Evolutionary conservation across 768 basidiomycete species (phyloP).

Genomic region (Daedaleopsis nitida): DNA sequence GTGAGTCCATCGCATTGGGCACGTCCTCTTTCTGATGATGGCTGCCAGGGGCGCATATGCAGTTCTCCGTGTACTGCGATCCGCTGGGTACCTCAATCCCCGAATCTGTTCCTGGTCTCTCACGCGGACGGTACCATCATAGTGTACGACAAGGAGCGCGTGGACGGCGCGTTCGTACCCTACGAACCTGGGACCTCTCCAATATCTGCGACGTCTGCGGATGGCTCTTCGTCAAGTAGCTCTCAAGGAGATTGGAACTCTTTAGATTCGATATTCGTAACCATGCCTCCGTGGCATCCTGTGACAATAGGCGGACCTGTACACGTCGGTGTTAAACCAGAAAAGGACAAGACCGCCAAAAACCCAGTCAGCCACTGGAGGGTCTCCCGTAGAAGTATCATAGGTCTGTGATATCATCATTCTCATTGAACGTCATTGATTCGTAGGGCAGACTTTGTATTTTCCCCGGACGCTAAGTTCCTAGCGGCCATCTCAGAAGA

Average conservation of each 20-base stretch:
- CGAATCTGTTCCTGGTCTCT: conserved; percentile 81
- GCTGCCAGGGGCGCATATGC: conserved; percentile 68
- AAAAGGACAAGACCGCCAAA: conserved; percentile 73
- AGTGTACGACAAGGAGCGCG: conserved; percentile 89
- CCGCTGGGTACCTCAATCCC: conserved; percentile 82
- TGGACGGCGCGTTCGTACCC: conserved; percentile 76
- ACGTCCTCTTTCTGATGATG: neutral
- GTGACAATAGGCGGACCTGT: conserved; percentile 47
- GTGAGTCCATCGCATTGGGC: conserved; percentile 36
- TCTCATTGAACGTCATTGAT: neutral
- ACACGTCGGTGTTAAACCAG: conserved; percentile 28
- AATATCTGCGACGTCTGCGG: conserved; percentile 7
- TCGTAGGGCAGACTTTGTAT: conserved; percentile 70
- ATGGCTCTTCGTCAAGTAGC: conserved; percentile 27
- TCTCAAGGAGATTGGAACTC: conserved; percentile 71
- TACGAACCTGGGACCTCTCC: conserved; percentile 50
- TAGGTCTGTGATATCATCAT: conserved; percentile 50
- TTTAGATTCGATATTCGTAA: conserved; percentile 71
- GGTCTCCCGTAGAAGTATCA: conserved; percentile 67
- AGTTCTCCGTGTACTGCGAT: conserved; percentile 86
- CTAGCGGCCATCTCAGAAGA: conserved; percentile 93
- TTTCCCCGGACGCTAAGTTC: conserved; percentile 91
- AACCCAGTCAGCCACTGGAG: conserved; percentile 94
- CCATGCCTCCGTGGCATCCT: conserved; percentile 87
- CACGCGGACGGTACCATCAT: conserved; percentile 90